These are phyloP conservation scores for Pseudotsuga menziesii DNA, from an alignment of 75 land plant genomes.

Conservation along the genomic window DNA sequence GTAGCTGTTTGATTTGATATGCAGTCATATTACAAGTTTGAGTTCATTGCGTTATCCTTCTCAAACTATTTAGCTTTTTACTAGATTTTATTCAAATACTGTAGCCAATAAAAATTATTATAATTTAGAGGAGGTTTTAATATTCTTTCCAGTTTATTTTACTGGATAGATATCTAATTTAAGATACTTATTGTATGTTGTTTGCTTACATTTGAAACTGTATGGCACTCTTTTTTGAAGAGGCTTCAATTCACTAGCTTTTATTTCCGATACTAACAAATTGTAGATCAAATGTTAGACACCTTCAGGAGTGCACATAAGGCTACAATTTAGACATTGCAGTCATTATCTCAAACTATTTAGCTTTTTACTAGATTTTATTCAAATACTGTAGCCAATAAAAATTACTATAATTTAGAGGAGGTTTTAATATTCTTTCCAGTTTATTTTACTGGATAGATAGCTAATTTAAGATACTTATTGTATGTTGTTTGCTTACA, in stretches of 20 bases:
- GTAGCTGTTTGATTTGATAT: conserved; percentile 12
- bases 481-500: not conserved
- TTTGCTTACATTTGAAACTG: not conserved
- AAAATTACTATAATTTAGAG: not conserved
- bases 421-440: not conserved
- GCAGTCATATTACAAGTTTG: not conserved
- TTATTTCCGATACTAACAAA: too few relatives aligned
- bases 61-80: not conserved
- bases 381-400: not conserved
- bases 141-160: not conserved
- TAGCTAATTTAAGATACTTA: not conserved
- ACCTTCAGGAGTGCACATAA: too few relatives aligned
- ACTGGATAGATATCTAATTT: not conserved
- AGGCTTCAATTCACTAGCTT: too few relatives aligned
- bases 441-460: not conserved
- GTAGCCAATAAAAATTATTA: not conserved
- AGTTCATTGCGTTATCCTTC: too few relatives aligned
- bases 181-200: not conserved
- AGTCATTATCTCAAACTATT: too few relatives aligned
- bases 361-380: not conserved
- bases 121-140: not conserved
- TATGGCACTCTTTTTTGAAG: not conserved
- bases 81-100: not conserved
- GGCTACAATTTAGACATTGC: too few relatives aligned
- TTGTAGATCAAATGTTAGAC: too few relatives aligned